phyloP scores from a whole-genome alignment of 257 asterid genomes.

The Solanum pimpinellifolium region DNA sequence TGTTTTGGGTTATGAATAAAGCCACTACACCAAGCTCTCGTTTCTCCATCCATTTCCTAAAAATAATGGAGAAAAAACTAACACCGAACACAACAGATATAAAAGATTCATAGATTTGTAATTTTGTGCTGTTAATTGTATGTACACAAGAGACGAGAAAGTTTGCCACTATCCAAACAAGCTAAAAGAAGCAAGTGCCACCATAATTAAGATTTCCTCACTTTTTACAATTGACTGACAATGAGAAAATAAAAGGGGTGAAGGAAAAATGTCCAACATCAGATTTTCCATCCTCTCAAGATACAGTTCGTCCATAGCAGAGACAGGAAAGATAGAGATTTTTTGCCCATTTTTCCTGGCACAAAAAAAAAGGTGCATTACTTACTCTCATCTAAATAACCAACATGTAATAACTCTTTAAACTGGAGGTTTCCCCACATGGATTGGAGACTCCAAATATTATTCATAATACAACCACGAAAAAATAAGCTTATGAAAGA shows the following conservation, averaged over 20 bases:
- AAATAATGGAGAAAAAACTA: not conserved
- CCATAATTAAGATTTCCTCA: not conserved
- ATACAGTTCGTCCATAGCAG: constrained; percentile 22
- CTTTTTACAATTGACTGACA: constrained; percentile 4
- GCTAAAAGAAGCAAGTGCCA: not conserved
- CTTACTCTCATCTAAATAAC: not conserved
- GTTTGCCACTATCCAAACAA: not conserved
- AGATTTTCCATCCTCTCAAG: constrained; percentile 1
- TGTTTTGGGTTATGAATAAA: not conserved
- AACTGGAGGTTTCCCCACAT: not conserved
- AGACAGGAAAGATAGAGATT: constrained; percentile 21
- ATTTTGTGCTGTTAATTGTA: not conserved
- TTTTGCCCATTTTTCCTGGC: constrained; percentile 28
- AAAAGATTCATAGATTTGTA: not conserved
- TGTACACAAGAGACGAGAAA: not conserved
- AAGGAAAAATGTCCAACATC: not conserved
- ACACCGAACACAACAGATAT: not conserved
- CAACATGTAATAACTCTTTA: not conserved
- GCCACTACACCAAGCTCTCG: not conserved
- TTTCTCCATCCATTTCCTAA: not conserved
- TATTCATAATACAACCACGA: not conserved
- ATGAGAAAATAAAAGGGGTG: not conserved
- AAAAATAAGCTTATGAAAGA: not conserved
- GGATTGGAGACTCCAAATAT: not conserved
- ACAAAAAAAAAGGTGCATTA: not conserved